Percentiles rank a stretch among this genome's conserved stretches.
Evolutionary conservation across 495 filamentous ascomycete genomes (phyloP).

Genomic region (Penicillium desertorum): DNA sequence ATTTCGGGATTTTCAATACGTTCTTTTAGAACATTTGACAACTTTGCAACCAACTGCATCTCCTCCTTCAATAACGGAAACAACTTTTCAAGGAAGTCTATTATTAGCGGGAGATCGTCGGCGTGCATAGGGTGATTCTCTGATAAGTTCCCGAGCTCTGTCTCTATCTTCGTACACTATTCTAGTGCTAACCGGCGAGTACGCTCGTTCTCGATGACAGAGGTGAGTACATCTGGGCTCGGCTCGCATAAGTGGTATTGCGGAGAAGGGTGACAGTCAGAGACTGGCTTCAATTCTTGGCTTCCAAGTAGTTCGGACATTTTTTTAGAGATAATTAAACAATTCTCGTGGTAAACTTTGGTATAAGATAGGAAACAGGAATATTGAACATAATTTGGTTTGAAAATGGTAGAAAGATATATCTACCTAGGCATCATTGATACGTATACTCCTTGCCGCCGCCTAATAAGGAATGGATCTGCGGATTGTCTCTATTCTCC

Average conservation of each 20-base stretch:
- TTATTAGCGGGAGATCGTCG: background rate
- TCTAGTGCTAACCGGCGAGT: background rate
- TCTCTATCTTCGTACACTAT: background rate
- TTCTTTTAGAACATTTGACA: no score
- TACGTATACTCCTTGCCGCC: conserved; percentile 7
- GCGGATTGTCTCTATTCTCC: no score
- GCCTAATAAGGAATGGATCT: conserved; percentile 7
- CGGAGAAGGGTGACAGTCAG: conserved; percentile 3
- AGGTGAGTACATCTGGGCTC: conserved; percentile 3
- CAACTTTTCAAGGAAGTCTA: conserved; percentile 1
- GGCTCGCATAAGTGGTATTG: conserved; percentile 4
- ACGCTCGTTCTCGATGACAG: conserved; percentile 7
- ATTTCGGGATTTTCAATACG: no score
- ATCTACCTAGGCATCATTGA: conserved; percentile 5
- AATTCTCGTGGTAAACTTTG: conserved; percentile 6
- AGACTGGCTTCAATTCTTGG: conserved; percentile 6
- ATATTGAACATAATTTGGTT: background rate
- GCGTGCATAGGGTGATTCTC: conserved; percentile 1
- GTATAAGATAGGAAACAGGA: conserved; percentile 2
- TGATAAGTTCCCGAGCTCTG: background rate
- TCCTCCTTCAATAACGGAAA: background rate
- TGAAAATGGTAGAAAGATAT: conserved; percentile 9
- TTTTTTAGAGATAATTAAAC: conserved; percentile 7
- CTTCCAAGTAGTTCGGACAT: conserved; percentile 11
- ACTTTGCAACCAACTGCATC: no score